Conservation (phyloP, 495 filamentous ascomycete species). For the Penicillium egyptiacum region DNA sequence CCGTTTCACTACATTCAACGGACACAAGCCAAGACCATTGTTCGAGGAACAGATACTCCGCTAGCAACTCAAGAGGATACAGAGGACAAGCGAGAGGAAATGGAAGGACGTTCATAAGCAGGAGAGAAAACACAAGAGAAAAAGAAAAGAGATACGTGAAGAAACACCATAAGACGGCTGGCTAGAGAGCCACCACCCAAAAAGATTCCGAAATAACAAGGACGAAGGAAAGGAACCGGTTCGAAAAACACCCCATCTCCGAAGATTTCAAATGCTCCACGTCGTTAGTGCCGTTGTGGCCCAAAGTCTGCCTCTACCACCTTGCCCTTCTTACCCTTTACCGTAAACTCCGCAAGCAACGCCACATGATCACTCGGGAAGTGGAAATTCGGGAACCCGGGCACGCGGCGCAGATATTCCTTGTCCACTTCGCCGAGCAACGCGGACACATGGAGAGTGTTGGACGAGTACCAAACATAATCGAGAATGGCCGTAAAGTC, state of each 20-base stretch:
- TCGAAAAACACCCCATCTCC: conserved; percentile 46
- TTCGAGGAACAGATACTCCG: conserved; percentile 15
- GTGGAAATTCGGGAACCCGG: conserved; percentile 95
- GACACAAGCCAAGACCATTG: conserved; percentile 10
- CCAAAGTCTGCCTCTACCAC: conserved; percentile 64
- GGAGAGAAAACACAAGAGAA: conserved; percentile 20
- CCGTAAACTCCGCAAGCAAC: conserved; percentile 85
- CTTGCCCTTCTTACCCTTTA: conserved; percentile 89
- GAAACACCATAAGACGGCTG: conserved; percentile 29
- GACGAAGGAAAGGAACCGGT: conserved; percentile 32
- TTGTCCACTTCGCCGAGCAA: conserved; percentile 89
- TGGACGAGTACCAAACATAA: conserved; percentile 96
- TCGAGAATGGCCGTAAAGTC: conserved; percentile 88
- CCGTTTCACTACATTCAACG: conserved; percentile 28
- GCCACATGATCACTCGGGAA: conserved; percentile 97
- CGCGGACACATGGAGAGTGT: conserved; percentile 80
- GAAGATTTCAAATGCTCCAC: conserved; percentile 44
- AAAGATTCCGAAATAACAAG: conserved; percentile 46
- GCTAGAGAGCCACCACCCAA: conserved; percentile 32
- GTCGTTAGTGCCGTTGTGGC: conserved; percentile 52
- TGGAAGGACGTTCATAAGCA: conserved; percentile 22
- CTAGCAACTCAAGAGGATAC: conserved; percentile 23
- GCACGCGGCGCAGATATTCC: conserved; percentile 84
- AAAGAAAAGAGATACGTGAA: conserved; percentile 22
- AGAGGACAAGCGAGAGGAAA: conserved; percentile 12